phyloP scores from a whole-genome alignment of 2,329 filamentous ascomycete genomes.

The Colletotrichum scovillei region DNA sequence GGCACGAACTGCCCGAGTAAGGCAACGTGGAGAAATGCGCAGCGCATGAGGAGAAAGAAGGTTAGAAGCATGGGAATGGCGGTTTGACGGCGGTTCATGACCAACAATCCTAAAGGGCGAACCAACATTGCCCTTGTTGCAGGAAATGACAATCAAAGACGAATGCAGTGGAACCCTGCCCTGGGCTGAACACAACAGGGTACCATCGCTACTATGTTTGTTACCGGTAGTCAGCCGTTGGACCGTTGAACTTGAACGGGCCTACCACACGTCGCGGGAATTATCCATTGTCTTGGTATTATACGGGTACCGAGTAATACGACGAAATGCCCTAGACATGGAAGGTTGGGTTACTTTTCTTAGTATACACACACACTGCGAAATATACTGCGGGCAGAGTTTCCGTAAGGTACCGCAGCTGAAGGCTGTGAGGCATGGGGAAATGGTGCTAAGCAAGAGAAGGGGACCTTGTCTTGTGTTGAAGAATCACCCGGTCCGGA shows the following conservation, averaged over 20 bases:
- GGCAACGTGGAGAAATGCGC: not conserved
- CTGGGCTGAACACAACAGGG: not conserved
- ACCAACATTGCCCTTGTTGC: not conserved
- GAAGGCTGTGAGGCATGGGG: not conserved
- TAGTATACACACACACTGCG: too few species aligned
- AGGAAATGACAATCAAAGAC: not conserved
- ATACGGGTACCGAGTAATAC: not conserved
- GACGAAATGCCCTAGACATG: not conserved
- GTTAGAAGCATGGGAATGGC: not conserved
- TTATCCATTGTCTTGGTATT: constrained; percentile 1
- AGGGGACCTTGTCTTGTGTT: not conserved
- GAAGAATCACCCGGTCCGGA: not conserved
- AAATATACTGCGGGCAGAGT: too few species aligned
- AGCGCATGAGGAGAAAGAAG: not conserved
- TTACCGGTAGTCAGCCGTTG: not conserved
- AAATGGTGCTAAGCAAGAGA: not conserved
- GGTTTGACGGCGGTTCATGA: not conserved
- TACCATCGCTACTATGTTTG: too few species aligned
- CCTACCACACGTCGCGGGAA: not conserved
- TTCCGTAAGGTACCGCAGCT: not conserved
- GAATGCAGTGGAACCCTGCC: not conserved
- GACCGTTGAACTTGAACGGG: not conserved
- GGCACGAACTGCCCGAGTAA: not conserved
- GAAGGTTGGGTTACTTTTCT: too few species aligned
- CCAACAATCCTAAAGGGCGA: not conserved